These are phyloP conservation scores for Paramarasmius palmivorus DNA, from an alignment of 1,284 basidiomycete genomes.

Conservation along the genomic window DNA sequence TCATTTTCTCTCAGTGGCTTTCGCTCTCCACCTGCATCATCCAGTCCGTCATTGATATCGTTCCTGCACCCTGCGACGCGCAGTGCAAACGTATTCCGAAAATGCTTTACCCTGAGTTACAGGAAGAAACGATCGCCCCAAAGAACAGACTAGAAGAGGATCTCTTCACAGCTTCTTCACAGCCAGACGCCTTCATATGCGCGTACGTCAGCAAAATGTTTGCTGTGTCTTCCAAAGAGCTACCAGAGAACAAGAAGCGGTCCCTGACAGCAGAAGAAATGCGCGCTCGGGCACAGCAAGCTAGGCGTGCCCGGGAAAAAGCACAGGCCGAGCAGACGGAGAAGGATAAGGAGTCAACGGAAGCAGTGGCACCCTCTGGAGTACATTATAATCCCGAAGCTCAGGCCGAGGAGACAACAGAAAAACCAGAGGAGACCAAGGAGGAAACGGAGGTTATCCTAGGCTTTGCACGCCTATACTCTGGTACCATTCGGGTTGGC, in stretches of 20 bases:
- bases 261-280: slow-evolving; percentile 87
- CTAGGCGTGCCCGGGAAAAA: slow-evolving; percentile 48
- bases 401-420: too few relatives aligned
- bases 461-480: slow-evolving; percentile 94
- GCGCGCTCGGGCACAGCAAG: slow-evolving; percentile 66
- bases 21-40: slow-evolving; percentile 93
- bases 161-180: slow-evolving; percentile 76
- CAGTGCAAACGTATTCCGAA: slow-evolving; percentile 87
- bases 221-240: slow-evolving; percentile 76
- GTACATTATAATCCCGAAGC: slow-evolving; percentile 16
- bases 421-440: slow-evolving; percentile 21
- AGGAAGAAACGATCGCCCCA: slow-evolving; percentile 56
- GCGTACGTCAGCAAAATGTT: slow-evolving; percentile 99
- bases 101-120: slow-evolving; percentile 87
- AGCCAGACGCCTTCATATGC: slow-evolving; percentile 61
- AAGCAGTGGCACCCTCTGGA: slow-evolving; percentile 15
- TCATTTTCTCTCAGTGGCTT: slow-evolving; percentile 96
- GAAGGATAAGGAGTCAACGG: slow-evolving; percentile 3
- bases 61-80: slow-evolving; percentile 85
- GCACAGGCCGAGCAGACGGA: slow-evolving; percentile 18
- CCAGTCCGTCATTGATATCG: slow-evolving; percentile 88
- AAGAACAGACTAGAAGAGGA: slow-evolving; percentile 82
- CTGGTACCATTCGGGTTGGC: slow-evolving; percentile 77
- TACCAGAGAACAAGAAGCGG: slow-evolving; percentile 85
- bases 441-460: slow-evolving; percentile 67